phyloP scores from a whole-genome alignment of 73 alveolate species.

The Blepharisma japonicum region DNA sequence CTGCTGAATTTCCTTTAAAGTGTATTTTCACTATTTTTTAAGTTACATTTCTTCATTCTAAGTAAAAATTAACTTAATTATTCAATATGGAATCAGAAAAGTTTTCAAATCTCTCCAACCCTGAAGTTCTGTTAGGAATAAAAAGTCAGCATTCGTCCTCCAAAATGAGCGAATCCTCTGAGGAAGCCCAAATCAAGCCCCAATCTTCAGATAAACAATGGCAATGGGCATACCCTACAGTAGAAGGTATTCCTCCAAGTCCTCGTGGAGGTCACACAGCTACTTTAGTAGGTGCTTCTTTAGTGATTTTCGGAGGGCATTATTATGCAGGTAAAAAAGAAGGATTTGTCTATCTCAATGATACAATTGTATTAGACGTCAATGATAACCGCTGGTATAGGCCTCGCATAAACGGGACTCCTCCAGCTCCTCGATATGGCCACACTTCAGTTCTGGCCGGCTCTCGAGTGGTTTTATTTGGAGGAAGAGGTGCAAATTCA shows the following conservation, averaged over 20 bases:
- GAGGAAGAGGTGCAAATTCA: slow-evolving; percentile 73
- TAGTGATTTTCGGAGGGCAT: slow-evolving; percentile 87
- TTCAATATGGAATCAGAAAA: slow-evolving; percentile 26
- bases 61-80: too few species aligned
- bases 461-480: slow-evolving; percentile 92
- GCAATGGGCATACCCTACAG: slow-evolving; percentile 31
- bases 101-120: slow-evolving; percentile 28
- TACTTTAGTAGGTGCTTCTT: slow-evolving; percentile 93
- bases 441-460: slow-evolving; percentile 98
- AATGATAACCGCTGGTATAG: slow-evolving; percentile 92
- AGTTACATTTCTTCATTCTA: too few species aligned
- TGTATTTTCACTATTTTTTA: too few species aligned
- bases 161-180: slow-evolving; percentile 18
- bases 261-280: slow-evolving; percentile 99
- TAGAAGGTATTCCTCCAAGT: slow-evolving; percentile 95
- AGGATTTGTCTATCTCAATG: slow-evolving; percentile 94
- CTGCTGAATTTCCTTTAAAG: too few species aligned
- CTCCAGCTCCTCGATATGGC: slow-evolving; percentile 97
- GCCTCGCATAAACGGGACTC: slow-evolving; percentile 95
- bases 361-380: slow-evolving; percentile 94
- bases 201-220: neutral
- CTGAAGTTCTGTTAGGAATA: slow-evolving; percentile 21
- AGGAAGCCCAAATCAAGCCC: slow-evolving; percentile 1
- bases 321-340: slow-evolving; percentile 21
- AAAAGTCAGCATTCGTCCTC: neutral